Conservation (phyloP, 805 yeast genomes). For the Jamesozyma lodderae region DNA sequence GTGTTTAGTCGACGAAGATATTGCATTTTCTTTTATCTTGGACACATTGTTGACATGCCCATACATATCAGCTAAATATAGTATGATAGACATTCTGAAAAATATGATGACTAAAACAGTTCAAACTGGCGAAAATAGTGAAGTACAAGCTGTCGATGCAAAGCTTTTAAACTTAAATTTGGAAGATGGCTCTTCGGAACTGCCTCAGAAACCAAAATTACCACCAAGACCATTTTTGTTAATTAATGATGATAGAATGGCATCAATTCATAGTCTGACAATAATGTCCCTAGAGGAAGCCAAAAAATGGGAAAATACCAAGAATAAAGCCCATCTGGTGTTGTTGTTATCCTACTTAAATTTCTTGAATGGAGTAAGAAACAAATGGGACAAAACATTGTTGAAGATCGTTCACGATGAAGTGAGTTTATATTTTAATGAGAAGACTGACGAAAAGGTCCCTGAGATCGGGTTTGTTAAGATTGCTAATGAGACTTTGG, state of each 20-base stretch:
- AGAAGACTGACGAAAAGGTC: slow-evolving; percentile 9
- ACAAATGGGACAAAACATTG: slow-evolving; percentile 25
- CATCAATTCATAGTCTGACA: slow-evolving; percentile 37
- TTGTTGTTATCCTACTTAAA: slow-evolving; percentile 48
- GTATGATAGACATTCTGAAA: slow-evolving; percentile 57
- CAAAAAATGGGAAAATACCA: slow-evolving; percentile 4
- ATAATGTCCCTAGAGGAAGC: slow-evolving; percentile 31
- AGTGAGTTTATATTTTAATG: slow-evolving; percentile 21
- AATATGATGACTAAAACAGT: slow-evolving; percentile 41
- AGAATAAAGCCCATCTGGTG: neutral
- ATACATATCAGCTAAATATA: slow-evolving; percentile 48
- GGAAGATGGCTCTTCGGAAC: neutral
- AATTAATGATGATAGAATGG: slow-evolving; percentile 35
- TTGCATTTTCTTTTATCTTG: slow-evolving; percentile 49
- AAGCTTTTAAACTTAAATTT: neutral
- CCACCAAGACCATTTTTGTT: slow-evolving; percentile 36
- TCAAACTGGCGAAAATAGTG: neutral
- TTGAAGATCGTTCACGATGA: slow-evolving; percentile 27
- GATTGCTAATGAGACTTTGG: slow-evolving; percentile 22
- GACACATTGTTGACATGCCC: slow-evolving; percentile 68
- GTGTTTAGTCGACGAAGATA: slow-evolving; percentile 45
- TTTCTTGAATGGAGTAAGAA: slow-evolving; percentile 34
- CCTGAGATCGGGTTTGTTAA: slow-evolving; percentile 25
- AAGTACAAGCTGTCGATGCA: too few species aligned
- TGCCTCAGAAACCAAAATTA: slow-evolving; percentile 8